Conservation (phyloP, 306 rosid species). For the Cucurbita pepo region DNA sequence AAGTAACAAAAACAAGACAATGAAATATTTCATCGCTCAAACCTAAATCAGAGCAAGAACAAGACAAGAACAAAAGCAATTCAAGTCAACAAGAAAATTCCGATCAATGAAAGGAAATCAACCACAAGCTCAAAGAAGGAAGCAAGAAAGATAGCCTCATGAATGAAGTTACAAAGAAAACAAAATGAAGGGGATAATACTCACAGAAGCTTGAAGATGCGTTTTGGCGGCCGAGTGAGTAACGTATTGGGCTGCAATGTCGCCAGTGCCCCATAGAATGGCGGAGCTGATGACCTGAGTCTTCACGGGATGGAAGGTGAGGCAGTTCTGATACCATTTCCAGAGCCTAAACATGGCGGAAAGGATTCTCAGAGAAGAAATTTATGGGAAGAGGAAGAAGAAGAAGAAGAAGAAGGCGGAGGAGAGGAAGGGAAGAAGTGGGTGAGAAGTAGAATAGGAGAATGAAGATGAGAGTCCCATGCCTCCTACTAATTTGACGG, state of each 20-base stretch:
- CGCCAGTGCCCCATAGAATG: slow-evolving; percentile 63
- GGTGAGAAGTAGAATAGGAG: not conserved
- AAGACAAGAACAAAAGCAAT: not conserved
- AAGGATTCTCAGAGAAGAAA: not conserved
- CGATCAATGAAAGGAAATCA: not conserved
- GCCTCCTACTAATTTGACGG: not conserved
- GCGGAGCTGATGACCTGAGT: slow-evolving; percentile 65
- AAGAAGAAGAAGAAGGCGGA: not conserved
- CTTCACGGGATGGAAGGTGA: slow-evolving; percentile 53
- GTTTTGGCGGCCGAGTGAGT: slow-evolving; percentile 36
- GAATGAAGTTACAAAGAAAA: not conserved
- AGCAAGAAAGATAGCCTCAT: not conserved
- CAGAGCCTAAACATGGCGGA: slow-evolving; percentile 29
- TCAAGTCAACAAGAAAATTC: not conserved
- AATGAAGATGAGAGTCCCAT: not conserved
- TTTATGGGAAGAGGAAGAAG: not conserved
- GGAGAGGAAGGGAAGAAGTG: not conserved
- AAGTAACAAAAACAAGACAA: not conserved
- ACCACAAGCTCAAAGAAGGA: not conserved
- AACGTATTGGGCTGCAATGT: slow-evolving; percentile 59
- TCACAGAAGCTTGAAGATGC: slow-evolving; percentile 33
- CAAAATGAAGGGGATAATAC: not conserved
- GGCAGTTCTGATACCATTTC: slow-evolving; percentile 70
- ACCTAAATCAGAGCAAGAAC: not conserved
- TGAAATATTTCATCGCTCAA: not conserved